Conservation (phyloP, 306 rosid species). For the Vachellia collinsii region DNA sequence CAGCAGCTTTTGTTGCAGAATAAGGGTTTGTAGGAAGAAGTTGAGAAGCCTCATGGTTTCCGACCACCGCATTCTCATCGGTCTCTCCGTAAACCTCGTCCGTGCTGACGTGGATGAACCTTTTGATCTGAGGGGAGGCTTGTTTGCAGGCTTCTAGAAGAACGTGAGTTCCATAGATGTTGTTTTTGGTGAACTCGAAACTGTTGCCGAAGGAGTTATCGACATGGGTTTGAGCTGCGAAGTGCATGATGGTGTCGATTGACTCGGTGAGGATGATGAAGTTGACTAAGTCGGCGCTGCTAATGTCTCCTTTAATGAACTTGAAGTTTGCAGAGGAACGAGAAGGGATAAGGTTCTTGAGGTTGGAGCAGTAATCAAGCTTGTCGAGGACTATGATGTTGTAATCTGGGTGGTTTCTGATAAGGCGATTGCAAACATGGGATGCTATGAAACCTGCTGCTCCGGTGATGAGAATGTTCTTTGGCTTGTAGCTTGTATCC, state of each 20-base stretch:
- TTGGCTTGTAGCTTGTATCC: slow-evolving; percentile 49
- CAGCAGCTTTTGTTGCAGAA: slow-evolving; percentile 71
- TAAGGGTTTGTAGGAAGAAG: slow-evolving; percentile 68
- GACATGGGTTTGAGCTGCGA: slow-evolving; percentile 71
- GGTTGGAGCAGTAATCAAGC: slow-evolving; percentile 69
- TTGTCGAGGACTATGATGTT: slow-evolving; percentile 62
- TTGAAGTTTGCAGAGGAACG: slow-evolving; percentile 51
- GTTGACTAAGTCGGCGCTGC: slow-evolving; percentile 62
- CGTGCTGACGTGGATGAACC: slow-evolving; percentile 69
- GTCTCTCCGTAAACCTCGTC: slow-evolving; percentile 73
- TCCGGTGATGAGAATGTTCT: slow-evolving; percentile 65
- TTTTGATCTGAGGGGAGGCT: slow-evolving; percentile 49
- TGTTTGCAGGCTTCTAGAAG: slow-evolving; percentile 65
- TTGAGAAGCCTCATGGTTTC: slow-evolving; percentile 71
- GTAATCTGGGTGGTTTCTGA: slow-evolving; percentile 54
- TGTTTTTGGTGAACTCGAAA: slow-evolving; percentile 66
- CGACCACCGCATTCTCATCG: slow-evolving; percentile 60
- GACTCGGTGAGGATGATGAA: slow-evolving; percentile 53
- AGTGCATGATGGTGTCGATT: slow-evolving; percentile 72
- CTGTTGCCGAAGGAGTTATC: slow-evolving; percentile 69
- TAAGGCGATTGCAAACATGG: slow-evolving; percentile 66
- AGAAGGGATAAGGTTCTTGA: slow-evolving; percentile 56
- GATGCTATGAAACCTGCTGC: slow-evolving; percentile 84
- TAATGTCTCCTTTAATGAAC: slow-evolving; percentile 67
- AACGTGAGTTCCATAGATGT: slow-evolving; percentile 68